phyloP scores from a whole-genome alignment of 1,284 basidiomycete genomes.

The Malassezia nana region DNA sequence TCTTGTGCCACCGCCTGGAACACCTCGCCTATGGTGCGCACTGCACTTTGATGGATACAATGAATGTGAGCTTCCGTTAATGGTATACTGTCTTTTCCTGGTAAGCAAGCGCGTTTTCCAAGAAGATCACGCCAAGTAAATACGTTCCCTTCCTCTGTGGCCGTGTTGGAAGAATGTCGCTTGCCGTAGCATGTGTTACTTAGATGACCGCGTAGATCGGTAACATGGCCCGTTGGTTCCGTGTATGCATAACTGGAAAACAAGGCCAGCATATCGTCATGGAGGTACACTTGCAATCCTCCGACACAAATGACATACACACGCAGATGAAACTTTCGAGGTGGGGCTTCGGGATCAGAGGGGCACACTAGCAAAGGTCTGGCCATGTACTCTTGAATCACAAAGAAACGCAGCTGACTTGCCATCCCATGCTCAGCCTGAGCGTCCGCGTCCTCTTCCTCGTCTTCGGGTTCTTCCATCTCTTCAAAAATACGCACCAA shows the following conservation, averaged over 20 bases:
- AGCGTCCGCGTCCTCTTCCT: constrained; percentile 18
- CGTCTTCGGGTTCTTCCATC: constrained; percentile 59
- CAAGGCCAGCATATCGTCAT: constrained; percentile 70
- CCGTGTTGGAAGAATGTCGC: constrained; percentile 11
- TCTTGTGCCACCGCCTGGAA: constrained; percentile 73
- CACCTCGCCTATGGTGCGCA: constrained; percentile 59
- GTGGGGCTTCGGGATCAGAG: neutral
- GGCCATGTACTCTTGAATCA: constrained; percentile 66
- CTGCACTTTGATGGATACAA: constrained; percentile 19
- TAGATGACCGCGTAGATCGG: constrained; percentile 67
- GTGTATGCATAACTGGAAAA: constrained; percentile 54
- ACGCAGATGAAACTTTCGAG: constrained; percentile 71
- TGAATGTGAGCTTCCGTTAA: constrained; percentile 51
- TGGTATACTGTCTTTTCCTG: neutral
- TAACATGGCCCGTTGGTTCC: constrained; percentile 24
- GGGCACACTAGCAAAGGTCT: constrained; percentile 24
- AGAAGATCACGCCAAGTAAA: constrained; percentile 15
- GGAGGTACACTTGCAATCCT: constrained; percentile 53
- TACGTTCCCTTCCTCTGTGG: constrained; percentile 30
- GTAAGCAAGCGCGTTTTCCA: constrained; percentile 6
- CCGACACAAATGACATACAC: constrained; percentile 74
- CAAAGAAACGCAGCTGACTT: constrained; percentile 87
- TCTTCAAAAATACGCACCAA: constrained; percentile 70
- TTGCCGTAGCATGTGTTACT: constrained; percentile 76
- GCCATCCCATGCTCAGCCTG: constrained; percentile 40